Evolutionary conservation across 2,329 filamentous ascomycete genomes (phyloP).

Genomic region (Neopestalotiopsis clavispora): DNA sequence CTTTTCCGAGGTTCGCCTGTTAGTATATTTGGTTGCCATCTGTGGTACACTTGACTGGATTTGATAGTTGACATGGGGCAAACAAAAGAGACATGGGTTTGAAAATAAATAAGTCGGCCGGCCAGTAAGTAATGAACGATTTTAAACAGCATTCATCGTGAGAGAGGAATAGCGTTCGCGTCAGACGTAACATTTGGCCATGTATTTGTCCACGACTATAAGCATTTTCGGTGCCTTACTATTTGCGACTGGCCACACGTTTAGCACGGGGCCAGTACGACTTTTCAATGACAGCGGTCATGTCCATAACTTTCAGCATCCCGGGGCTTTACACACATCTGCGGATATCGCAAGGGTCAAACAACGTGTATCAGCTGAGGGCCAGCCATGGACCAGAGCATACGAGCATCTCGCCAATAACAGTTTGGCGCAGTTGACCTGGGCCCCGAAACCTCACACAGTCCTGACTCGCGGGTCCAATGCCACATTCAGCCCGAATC

Average conservation of each 20-base stretch:
- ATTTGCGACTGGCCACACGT: background rate
- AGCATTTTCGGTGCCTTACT: background rate
- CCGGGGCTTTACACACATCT: conserved; percentile 19
- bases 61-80: too few relatives aligned
- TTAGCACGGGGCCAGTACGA: too few relatives aligned
- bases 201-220: background rate
- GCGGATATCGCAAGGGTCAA: conserved; percentile 17
- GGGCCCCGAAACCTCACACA: conserved; percentile 32
- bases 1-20: too few relatives aligned
- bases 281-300: too few relatives aligned
- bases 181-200: background rate
- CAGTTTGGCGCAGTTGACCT: conserved; percentile 34
- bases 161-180: background rate
- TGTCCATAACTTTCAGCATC: conserved; percentile 1
- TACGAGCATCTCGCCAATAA: conserved; percentile 19
- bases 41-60: too few relatives aligned
- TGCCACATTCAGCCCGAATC: conserved; percentile 34
- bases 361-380: conserved; percentile 8
- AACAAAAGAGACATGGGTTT: too few relatives aligned
- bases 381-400: conserved; percentile 19
- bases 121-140: too few relatives aligned
- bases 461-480: conserved; percentile 41
- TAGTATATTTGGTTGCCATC: too few relatives aligned
- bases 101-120: too few relatives aligned
- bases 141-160: background rate